Evolutionary conservation across 306 rosid species (phyloP).

Genomic region (Lathyrus tuberosus): DNA sequence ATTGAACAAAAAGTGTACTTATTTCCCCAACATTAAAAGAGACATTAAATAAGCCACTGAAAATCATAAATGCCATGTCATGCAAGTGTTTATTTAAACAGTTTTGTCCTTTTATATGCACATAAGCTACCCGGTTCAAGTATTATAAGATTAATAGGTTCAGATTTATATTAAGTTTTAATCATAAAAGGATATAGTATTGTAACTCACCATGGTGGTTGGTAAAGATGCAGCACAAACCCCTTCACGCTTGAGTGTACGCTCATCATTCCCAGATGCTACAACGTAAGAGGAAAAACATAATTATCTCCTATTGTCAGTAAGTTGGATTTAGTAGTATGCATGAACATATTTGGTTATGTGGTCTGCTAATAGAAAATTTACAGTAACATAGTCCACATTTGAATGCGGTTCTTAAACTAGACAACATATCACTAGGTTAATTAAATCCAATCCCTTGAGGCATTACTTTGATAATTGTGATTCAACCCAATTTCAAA

Average conservation of each 20-base stretch:
- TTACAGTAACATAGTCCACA: slow-evolving; percentile 7
- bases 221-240: slow-evolving; percentile 99
- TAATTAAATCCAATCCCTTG: slow-evolving; percentile 18
- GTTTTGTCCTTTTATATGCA: neutral
- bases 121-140: slow-evolving; percentile 15
- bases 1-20: neutral
- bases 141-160: slow-evolving; percentile 25
- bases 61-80: slow-evolving; percentile 11
- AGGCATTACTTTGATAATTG: neutral
- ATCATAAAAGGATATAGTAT: slow-evolving; percentile 25
- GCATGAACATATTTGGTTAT: slow-evolving; percentile 14
- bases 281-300: slow-evolving; percentile 66
- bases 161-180: slow-evolving; percentile 6
- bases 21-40: neutral
- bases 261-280: slow-evolving; percentile 95
- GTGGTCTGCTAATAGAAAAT: neutral
- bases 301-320: slow-evolving; percentile 13
- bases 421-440: slow-evolving; percentile 10
- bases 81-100: slow-evolving; percentile 14
- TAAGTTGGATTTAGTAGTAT: slow-evolving; percentile 25
- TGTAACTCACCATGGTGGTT: slow-evolving; percentile 79
- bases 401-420: slow-evolving; percentile 23
- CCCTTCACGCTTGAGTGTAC: slow-evolving; percentile 98
- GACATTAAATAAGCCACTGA: slow-evolving; percentile 32
- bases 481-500: slow-evolving; percentile 31